Percentiles rank a stretch among this genome's conserved stretches.
Evolutionary conservation across 2,329 filamentous ascomycete species (phyloP).

Genomic region (Neofusicoccum parvum): DNA sequence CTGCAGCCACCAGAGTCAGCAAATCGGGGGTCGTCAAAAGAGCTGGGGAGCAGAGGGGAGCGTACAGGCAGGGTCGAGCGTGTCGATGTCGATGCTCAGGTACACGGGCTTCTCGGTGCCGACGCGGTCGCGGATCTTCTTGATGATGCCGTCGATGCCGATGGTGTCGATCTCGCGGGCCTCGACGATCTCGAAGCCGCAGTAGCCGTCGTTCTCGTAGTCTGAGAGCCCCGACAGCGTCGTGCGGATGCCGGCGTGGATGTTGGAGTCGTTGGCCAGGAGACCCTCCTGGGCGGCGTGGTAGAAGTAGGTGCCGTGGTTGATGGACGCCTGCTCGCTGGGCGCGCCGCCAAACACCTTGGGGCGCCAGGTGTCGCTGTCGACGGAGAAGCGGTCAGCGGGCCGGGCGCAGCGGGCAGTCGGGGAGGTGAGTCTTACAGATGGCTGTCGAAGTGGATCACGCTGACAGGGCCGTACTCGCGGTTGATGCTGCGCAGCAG

Average conservation of each 20-base stretch:
- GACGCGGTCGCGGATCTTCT: slow-evolving; percentile 74
- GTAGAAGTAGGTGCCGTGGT: slow-evolving; percentile 89
- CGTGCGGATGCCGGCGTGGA: slow-evolving; percentile 84
- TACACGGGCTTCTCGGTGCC: slow-evolving; percentile 77
- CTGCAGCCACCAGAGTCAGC: slow-evolving; percentile 32
- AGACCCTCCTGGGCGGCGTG: slow-evolving; percentile 78
- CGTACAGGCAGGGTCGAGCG: slow-evolving; percentile 77
- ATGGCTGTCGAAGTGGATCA: slow-evolving; percentile 66
- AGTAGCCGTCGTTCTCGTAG: slow-evolving; percentile 84
- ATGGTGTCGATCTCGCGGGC: slow-evolving; percentile 71
- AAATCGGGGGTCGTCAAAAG: background rate
- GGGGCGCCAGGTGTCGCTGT: slow-evolving; percentile 67
- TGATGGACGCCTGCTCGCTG: slow-evolving; percentile 73
- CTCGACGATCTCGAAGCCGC: slow-evolving; percentile 80
- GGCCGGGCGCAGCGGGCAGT: background rate
- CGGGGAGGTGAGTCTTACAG: slow-evolving; percentile 43
- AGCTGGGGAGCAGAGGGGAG: slow-evolving; percentile 19
- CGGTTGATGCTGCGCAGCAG: slow-evolving; percentile 61
- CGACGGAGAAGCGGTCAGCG: background rate
- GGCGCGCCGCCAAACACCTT: slow-evolving; percentile 86
- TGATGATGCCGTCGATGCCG: slow-evolving; percentile 73
- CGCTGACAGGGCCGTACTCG: slow-evolving; percentile 68
- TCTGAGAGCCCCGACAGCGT: slow-evolving; percentile 77
- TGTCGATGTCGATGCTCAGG: slow-evolving; percentile 84
- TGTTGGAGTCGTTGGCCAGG: slow-evolving; percentile 78